phyloP scores from a whole-genome alignment of 73 alveolate species.

The Blepharisma stoltei region DNA sequence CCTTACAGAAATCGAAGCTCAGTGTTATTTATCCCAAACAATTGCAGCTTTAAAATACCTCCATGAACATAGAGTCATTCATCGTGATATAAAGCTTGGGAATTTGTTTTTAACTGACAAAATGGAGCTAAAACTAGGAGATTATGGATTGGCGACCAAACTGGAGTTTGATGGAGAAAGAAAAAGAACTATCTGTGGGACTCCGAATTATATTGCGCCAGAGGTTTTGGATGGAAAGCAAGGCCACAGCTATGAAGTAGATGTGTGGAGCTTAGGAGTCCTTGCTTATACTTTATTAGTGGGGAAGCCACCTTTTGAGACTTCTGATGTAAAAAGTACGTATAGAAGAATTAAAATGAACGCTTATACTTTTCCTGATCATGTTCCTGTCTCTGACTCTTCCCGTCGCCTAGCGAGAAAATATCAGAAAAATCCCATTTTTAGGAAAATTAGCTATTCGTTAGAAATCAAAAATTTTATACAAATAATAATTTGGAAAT shows the following conservation, averaged over 20 bases:
- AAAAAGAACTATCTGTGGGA: constrained; percentile 84
- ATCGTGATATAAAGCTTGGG: constrained; percentile 79
- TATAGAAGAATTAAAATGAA: constrained; percentile 67
- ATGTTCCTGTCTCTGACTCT: constrained; percentile 59
- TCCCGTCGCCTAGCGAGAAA: too few relatives aligned
- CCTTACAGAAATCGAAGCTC: constrained; percentile 56
- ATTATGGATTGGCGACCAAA: constrained; percentile 80
- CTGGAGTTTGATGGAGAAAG: constrained; percentile 80
- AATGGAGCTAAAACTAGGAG: constrained; percentile 87
- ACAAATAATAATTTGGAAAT: too few relatives aligned
- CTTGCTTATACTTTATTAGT: constrained; percentile 69
- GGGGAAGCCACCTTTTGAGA: constrained; percentile 89
- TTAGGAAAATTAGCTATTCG: too few relatives aligned
- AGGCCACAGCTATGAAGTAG: constrained; percentile 89
- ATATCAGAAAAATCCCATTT: too few relatives aligned
- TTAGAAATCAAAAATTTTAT: too few relatives aligned
- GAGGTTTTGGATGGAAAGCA: constrained; percentile 68
- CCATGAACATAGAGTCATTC: constrained; percentile 65
- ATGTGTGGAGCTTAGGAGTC: constrained; percentile 86
- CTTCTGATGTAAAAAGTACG: constrained; percentile 77
- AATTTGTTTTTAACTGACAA: constrained; percentile 74
- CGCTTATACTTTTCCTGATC: constrained; percentile 74
- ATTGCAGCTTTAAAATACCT: constrained; percentile 54
- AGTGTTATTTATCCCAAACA: constrained; percentile 53
- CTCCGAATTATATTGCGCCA: constrained; percentile 89